Percentiles rank a stretch among this genome's conserved stretches.
phyloP scores from a whole-genome alignment of 805 yeast species.

The Sporopachydermia quercuum region DNA sequence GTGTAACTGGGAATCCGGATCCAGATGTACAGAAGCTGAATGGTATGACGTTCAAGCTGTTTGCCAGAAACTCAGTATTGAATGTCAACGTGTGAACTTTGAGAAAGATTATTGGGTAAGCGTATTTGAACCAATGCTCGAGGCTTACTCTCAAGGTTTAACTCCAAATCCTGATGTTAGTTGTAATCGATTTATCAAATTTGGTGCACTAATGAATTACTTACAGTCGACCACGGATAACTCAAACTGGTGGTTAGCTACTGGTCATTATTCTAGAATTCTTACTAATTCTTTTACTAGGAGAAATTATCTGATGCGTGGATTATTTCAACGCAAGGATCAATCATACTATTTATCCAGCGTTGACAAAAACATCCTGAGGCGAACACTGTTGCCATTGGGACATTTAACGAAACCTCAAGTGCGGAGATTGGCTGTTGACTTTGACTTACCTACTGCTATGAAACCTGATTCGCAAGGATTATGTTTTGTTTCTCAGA shows the following conservation, averaged over 20 bases:
- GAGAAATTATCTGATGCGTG: conserved; percentile 37
- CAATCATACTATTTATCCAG: conserved; percentile 84
- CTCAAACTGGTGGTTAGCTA: conserved; percentile 66
- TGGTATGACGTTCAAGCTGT: conserved; percentile 73
- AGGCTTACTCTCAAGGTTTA: conserved; percentile 48
- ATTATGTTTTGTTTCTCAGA: conserved; percentile 71
- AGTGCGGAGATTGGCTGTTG: conserved; percentile 52
- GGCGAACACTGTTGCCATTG: conserved; percentile 56
- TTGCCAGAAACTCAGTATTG: conserved; percentile 44
- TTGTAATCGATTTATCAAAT: conserved; percentile 76
- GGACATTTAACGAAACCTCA: conserved; percentile 67
- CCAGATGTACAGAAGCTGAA: conserved; percentile 69
- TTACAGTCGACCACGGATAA: conserved; percentile 20
- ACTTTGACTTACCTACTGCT: conserved; percentile 41
- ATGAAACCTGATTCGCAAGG: conserved; percentile 91
- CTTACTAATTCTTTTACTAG: conserved; percentile 20
- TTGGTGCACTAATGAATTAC: conserved; percentile 59
- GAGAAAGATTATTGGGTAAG: conserved; percentile 88
- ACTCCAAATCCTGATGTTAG: conserved; percentile 95
- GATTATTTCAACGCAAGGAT: conserved; percentile 51
- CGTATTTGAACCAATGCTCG: conserved; percentile 87
- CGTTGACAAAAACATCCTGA: conserved; percentile 31
- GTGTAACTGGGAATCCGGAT: conserved; percentile 70
- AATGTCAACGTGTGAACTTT: conserved; percentile 64
- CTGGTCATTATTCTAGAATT: conserved; percentile 68